Conservation (phyloP, 2,329 filamentous ascomycete genomes). For the Sclerotinia minor region DNA sequence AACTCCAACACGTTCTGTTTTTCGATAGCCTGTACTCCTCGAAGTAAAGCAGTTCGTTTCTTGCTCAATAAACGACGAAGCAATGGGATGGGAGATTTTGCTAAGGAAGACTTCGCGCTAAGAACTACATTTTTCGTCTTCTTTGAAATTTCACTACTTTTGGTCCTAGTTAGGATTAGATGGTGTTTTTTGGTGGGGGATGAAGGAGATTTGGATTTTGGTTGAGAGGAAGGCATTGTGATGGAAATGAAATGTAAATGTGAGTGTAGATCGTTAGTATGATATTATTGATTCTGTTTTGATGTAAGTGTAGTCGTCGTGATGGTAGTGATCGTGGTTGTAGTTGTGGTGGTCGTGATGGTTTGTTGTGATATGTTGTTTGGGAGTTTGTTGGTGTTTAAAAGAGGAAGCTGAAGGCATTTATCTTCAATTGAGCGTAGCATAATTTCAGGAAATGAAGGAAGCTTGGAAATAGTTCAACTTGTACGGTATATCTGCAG, state of each 20-base stretch:
- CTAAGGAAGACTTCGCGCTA: background rate
- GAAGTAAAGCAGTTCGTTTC: background rate
- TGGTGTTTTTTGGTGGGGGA: background rate
- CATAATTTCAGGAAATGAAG: background rate
- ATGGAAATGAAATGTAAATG: background rate
- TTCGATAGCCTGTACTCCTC: background rate
- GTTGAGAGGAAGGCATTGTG: conserved; percentile 1
- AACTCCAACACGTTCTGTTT: background rate
- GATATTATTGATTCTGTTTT: background rate
- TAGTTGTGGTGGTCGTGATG: background rate
- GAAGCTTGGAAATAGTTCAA: background rate
- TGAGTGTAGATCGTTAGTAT: background rate
- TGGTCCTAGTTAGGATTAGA: background rate
- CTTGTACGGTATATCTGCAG: background rate
- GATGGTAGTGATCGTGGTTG: background rate
- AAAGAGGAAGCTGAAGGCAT: background rate
- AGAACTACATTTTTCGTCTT: background rate
- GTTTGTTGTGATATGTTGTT: background rate
- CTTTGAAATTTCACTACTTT: background rate
- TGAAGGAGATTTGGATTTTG: background rate
- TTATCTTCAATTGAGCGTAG: background rate
- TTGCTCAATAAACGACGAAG: background rate
- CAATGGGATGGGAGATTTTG: background rate
- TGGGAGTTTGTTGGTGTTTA: background rate
- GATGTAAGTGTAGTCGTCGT: background rate